Conservation (phyloP, 1,139 yeast species). For the Hyphopichia wangnamkhiaoensis region DNA sequence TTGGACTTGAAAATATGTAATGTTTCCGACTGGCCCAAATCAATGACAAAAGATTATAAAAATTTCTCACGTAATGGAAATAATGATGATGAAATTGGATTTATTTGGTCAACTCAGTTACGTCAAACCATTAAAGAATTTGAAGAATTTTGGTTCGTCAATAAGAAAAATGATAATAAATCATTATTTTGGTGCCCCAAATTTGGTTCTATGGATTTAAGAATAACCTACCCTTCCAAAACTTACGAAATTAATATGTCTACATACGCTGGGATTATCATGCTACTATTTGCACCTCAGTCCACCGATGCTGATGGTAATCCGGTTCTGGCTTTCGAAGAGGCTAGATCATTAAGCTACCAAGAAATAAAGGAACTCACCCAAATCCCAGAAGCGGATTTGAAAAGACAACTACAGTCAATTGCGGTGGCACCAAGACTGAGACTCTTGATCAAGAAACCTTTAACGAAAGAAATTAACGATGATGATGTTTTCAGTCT, state of each 20-base stretch:
- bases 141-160: conserved; percentile 49
- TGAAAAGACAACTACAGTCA: conserved; percentile 78
- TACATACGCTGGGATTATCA: conserved; percentile 74
- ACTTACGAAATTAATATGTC: conserved; percentile 83
- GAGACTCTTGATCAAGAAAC: conserved; percentile 67
- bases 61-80: conserved; percentile 36
- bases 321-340: conserved; percentile 44
- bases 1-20: conserved; percentile 59
- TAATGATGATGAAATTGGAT: conserved; percentile 41
- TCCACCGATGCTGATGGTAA: conserved; percentile 45
- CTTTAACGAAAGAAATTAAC: conserved; percentile 73
- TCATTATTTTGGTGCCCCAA: conserved; percentile 81
- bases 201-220: conserved; percentile 78
- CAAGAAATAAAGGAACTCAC: conserved; percentile 68
- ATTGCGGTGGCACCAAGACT: conserved; percentile 84
- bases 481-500: conserved; percentile 65
- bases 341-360: conserved; percentile 43
- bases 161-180: conserved; percentile 69
- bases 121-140: conserved; percentile 39
- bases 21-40: conserved; percentile 51
- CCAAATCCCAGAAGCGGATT: conserved; percentile 69
- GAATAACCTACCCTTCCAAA: conserved; percentile 62
- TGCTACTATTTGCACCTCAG: conserved; percentile 67
- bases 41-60: conserved; percentile 60
- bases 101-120: conserved; percentile 49